These are phyloP conservation scores for Chlorella sp. DNA, from an alignment of 139 green algal species.

Conservation along the genomic window DNA sequence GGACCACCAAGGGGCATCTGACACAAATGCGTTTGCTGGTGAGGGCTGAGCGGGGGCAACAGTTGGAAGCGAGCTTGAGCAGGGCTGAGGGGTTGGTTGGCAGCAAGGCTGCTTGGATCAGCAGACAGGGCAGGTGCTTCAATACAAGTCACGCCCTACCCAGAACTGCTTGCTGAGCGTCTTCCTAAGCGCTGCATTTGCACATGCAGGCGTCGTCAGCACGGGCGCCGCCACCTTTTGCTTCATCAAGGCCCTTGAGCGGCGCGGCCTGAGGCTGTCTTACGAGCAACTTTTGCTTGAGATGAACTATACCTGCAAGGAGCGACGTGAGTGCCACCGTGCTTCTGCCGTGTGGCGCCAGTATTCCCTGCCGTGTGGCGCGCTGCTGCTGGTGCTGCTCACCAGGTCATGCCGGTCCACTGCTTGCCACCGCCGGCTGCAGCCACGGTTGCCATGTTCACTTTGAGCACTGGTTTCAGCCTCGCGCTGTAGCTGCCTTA, in stretches of 20 bases:
- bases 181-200: too few relatives aligned
- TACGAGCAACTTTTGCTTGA: constrained; percentile 34
- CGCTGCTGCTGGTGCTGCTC: not conserved
- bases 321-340: not conserved
- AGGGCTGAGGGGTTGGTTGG: too few relatives aligned
- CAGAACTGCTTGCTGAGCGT: too few relatives aligned
- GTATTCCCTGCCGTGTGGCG: too few relatives aligned
- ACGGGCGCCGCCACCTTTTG: constrained; percentile 80
- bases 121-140: too few relatives aligned
- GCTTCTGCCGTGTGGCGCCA: too few relatives aligned
- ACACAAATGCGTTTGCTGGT: constrained; percentile 23
- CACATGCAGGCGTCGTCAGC: constrained; percentile 44
- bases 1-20: constrained; percentile 62
- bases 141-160: too few relatives aligned
- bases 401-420: not conserved
- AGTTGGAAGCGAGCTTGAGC: too few relatives aligned
- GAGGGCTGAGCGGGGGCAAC: too few relatives aligned
- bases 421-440: not conserved
- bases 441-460: not conserved
- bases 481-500: too few relatives aligned
- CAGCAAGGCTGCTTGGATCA: too few relatives aligned
- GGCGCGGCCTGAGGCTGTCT: constrained; percentile 6
- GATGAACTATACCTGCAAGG: constrained; percentile 28
- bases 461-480: too few relatives aligned
- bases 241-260: constrained; percentile 71